Evolutionary conservation across 2,329 filamentous ascomycete genomes (phyloP).

Genomic region (Cladosporium austrohemisphaericum): DNA sequence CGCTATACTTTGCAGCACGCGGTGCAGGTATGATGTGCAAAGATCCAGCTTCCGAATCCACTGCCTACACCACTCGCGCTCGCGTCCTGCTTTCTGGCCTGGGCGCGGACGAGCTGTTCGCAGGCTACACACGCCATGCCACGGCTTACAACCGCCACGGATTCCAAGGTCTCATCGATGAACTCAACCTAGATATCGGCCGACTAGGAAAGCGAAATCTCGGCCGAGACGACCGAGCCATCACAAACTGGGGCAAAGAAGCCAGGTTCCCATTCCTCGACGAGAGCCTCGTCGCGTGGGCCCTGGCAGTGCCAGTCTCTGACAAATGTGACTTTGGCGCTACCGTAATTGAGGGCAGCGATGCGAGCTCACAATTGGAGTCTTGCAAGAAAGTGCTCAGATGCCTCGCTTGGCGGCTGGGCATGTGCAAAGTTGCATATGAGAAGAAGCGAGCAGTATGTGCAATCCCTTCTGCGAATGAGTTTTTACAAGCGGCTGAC

Average conservation of each 20-base stretch:
- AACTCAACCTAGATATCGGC: slow-evolving; percentile 79
- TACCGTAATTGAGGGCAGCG: slow-evolving; percentile 23
- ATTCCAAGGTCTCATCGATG: slow-evolving; percentile 68
- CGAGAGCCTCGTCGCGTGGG: slow-evolving; percentile 79
- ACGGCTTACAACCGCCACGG: slow-evolving; percentile 68
- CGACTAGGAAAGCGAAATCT: slow-evolving; percentile 91
- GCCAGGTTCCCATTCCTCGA: slow-evolving; percentile 88
- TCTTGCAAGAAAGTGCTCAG: slow-evolving; percentile 78
- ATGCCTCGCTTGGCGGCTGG: slow-evolving; percentile 69
- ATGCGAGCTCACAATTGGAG: slow-evolving; percentile 51
- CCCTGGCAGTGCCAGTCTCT: slow-evolving; percentile 68
- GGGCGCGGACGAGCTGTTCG: slow-evolving; percentile 94
- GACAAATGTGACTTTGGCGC: slow-evolving; percentile 79
- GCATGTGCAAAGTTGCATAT: slow-evolving; percentile 66
- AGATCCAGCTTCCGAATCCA: slow-evolving; percentile 16
- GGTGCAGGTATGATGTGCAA: slow-evolving; percentile 46
- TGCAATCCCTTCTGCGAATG: slow-evolving; percentile 16
- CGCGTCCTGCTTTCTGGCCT: slow-evolving; percentile 86
- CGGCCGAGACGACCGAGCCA: slow-evolving; percentile 86
- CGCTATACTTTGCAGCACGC: slow-evolving; percentile 90
- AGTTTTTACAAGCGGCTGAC: slow-evolving; percentile 12
- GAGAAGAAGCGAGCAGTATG: slow-evolving; percentile 90
- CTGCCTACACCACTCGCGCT: slow-evolving; percentile 63
- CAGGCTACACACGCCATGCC: slow-evolving; percentile 81
- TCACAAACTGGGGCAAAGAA: slow-evolving; percentile 85